These are phyloP conservation scores for Phaffia rhodozyma DNA, from an alignment of 1,284 basidiomycete species.

Conservation along the genomic window DNA sequence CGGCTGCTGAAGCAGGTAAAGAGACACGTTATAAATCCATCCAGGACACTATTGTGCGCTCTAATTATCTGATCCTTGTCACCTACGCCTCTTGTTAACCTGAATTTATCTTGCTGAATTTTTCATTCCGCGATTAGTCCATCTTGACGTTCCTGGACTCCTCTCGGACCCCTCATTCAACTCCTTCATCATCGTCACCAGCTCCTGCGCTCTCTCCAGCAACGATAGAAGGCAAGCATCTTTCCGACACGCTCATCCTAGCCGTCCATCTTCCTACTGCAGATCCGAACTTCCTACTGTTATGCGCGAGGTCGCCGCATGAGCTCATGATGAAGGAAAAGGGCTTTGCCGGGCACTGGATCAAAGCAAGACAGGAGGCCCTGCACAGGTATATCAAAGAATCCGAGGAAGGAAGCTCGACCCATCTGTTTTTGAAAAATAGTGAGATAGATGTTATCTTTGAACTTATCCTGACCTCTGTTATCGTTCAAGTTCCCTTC, in stretches of 20 bases:
- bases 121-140: constrained; percentile 37
- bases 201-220: constrained; percentile 67
- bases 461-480: neutral
- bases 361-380: constrained; percentile 44
- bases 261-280: constrained; percentile 46
- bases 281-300: constrained; percentile 40
- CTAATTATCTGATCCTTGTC: neutral
- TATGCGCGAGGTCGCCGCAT: constrained; percentile 29
- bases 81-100: neutral
- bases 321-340: constrained; percentile 32
- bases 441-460: neutral
- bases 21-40: constrained; percentile 71
- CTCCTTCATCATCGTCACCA: constrained; percentile 48
- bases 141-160: constrained; percentile 73
- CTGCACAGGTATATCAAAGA: constrained; percentile 47
- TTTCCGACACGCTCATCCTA: constrained; percentile 51
- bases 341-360: constrained; percentile 32
- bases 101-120: constrained; percentile 1
- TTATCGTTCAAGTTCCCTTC: neutral
- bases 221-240: constrained; percentile 50
- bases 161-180: constrained; percentile 54
- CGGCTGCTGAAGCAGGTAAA: constrained; percentile 45
- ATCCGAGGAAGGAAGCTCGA: constrained; percentile 37
- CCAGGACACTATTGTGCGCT: constrained; percentile 55
- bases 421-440: constrained; percentile 43